These are phyloP conservation scores for Ophiostoma novo-ulmi DNA, from an alignment of 2,329 filamentous ascomycete species.

Conservation along the genomic window DNA sequence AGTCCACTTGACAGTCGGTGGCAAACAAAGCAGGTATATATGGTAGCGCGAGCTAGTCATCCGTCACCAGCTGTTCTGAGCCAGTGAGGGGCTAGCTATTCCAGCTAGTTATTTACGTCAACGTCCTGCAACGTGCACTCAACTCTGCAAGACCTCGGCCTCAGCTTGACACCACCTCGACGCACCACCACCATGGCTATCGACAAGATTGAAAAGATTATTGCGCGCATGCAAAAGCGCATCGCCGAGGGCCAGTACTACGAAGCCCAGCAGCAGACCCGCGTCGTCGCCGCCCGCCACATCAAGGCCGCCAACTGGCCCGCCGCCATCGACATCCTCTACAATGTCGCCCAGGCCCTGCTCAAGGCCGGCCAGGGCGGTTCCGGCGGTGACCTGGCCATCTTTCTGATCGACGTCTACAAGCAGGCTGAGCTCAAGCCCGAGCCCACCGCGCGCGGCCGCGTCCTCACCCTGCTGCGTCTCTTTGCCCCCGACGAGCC, in stretches of 20 bases:
- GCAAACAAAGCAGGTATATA: background rate
- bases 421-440: slow-evolving; percentile 76
- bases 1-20: background rate
- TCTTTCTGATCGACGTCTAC: slow-evolving; percentile 86
- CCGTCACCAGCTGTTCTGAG: too few relatives aligned
- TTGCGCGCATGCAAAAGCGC: slow-evolving; percentile 59
- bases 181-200: slow-evolving; percentile 31
- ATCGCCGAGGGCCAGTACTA: slow-evolving; percentile 74
- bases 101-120: background rate
- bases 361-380: slow-evolving; percentile 90
- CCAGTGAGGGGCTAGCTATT: slow-evolving; percentile 1
- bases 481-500: slow-evolving; percentile 80
- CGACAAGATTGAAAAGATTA: slow-evolving; percentile 54
- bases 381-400: slow-evolving; percentile 82
- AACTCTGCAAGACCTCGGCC: background rate
- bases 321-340: slow-evolving; percentile 81
- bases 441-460: slow-evolving; percentile 67
- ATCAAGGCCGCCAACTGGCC: slow-evolving; percentile 80
- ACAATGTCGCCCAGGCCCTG: slow-evolving; percentile 75
- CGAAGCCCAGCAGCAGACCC: slow-evolving; percentile 97
- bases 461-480: slow-evolving; percentile 71
- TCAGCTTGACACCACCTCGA: background rate
- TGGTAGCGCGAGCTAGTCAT: background rate
- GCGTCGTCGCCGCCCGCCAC: slow-evolving; percentile 90
- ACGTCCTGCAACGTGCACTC: background rate